Base-by-base conservation (phyloP, 805 yeast genomes). In the Monosporozyma yasuniensis region DNA sequence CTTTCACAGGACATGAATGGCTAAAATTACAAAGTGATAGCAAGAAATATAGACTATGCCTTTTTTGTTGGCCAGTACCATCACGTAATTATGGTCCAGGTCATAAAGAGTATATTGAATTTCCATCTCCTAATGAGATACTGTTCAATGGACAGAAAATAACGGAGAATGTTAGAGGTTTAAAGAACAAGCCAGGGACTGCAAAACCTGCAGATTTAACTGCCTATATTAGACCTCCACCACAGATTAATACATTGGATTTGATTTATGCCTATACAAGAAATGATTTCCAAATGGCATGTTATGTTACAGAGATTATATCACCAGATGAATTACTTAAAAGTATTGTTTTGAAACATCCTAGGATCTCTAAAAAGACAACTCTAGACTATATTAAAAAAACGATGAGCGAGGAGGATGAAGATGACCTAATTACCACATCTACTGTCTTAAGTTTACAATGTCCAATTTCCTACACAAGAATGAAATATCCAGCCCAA, bases 171-270 rank as follows among this genome's bases (percentile, higher is more conserved):
- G 75, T 81, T 1, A 77, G 80, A 49, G 96, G 97, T 0, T 68
- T 89, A 18, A 87, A 87, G 59, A 83, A 84, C 42, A 77, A 74
- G 51, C 77, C 78, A 0, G 96, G 96, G 0, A 81, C 96, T 0
- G 82, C 87, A 1, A 75, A 78, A 52, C 96, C 97, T 0, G 87
- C 87, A 0, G 85, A 90, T 63, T 55, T 90, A 38, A 84, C 95
- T 0, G 70, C 70, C 1, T 68, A 66, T 42, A 42, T 77, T 10
- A 51, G 47, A 30, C 51, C 56, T 1, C 53, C 63, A 16, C 66
- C 63, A 3, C 51, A 52, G 3, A 37, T 54, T 10, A 83, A 80
- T 57, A 58, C 62, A 9, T 59, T 83, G 34, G 76, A 75, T 46
- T 59, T 82, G 27, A 71, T 74, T 3, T 85, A 82, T 59, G 81